phyloP scores from a whole-genome alignment of 2,329 filamentous ascomycete species.

The Pseudocercospora crystallina region DNA sequence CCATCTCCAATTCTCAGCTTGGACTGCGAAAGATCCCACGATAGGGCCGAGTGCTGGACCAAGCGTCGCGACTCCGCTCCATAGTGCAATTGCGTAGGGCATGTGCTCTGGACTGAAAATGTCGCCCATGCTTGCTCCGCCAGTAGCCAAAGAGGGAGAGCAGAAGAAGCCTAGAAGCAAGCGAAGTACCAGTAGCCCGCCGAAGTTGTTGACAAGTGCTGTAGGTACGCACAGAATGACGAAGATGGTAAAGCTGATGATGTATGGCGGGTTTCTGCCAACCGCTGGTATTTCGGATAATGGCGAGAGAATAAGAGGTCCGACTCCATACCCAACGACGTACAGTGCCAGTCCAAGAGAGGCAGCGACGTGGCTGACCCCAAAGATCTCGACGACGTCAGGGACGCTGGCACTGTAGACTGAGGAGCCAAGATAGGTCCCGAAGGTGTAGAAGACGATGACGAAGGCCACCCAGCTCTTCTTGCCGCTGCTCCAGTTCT shows the following conservation, averaged over 20 bases:
- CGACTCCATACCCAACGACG: slow-evolving; percentile 48
- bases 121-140: slow-evolving; percentile 58
- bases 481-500: slow-evolving; percentile 31
- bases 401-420: slow-evolving; percentile 49
- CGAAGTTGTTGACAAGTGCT: slow-evolving; percentile 61
- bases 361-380: slow-evolving; percentile 55
- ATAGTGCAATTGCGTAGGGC: slow-evolving; percentile 44
- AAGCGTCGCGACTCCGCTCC: slow-evolving; percentile 44
- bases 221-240: slow-evolving; percentile 66
- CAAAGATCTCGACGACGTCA: slow-evolving; percentile 48
- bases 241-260: slow-evolving; percentile 67
- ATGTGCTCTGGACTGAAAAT: slow-evolving; percentile 44
- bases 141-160: slow-evolving; percentile 63
- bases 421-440: slow-evolving; percentile 54
- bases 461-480: slow-evolving; percentile 25
- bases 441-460: slow-evolving; percentile 56
- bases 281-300: slow-evolving; percentile 66
- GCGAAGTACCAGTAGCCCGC: slow-evolving; percentile 57
- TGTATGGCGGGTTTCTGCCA: slow-evolving; percentile 68
- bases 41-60: slow-evolving; percentile 56
- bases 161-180: slow-evolving; percentile 68
- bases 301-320: slow-evolving; percentile 65
- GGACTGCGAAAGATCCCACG: slow-evolving; percentile 3
- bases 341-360: slow-evolving; percentile 62
- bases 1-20: slow-evolving; percentile 7